Evolutionary conservation across 192 early-diverging fungal genomes (phyloP), one percentile per base, ranked within the genome.

Genomic region (Mortierella claussenii): DNA sequence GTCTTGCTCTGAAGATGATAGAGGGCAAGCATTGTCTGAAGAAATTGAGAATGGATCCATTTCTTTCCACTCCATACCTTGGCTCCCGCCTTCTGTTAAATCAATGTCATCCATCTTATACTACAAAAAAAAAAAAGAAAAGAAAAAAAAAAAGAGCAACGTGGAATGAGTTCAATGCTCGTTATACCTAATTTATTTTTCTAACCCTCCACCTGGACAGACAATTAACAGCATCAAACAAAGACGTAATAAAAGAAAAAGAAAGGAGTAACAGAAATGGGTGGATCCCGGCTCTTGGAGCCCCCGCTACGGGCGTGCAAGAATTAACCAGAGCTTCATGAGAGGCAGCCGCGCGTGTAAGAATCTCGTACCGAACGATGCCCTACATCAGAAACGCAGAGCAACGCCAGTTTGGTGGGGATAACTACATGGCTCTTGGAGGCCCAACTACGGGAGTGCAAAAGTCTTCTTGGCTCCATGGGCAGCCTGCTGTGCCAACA

Each of bases 251-350:
- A 48, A 48, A 27, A 2, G 1, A 2, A 40, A 55, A 40, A 13
- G 8, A 60, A 49, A 23, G 49, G 20, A 1, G 43, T 4, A 60
- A 49, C 4, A 60, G 44, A 49, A 49, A 36, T 48, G 59, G 59
- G 59, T 60, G 59, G 59, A 60, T 46, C 46, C 46, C 59, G 33
- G 46, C 59, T 49, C 59, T 60, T 60, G 59, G 45, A 60, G 59
- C 45, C 46, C 46, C 28, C 33, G 59, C 46, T 60, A 23, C 18
- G 27, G 59, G 46, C 59, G 59, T 48, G 46, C 60, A 61, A 50
- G 60, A 61, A 17, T 61, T 61, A 62, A 51, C 60, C 60, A 62
- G 60, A 62, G 60, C 60, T 62, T 42, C 60, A 62, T 62, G 48
- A 42, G 33, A 49, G 48, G 60, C 60, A n/a, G 60, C 59, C 60